phyloP scores from a whole-genome alignment of 345 rosid species.

The Boechera stricta region DNA sequence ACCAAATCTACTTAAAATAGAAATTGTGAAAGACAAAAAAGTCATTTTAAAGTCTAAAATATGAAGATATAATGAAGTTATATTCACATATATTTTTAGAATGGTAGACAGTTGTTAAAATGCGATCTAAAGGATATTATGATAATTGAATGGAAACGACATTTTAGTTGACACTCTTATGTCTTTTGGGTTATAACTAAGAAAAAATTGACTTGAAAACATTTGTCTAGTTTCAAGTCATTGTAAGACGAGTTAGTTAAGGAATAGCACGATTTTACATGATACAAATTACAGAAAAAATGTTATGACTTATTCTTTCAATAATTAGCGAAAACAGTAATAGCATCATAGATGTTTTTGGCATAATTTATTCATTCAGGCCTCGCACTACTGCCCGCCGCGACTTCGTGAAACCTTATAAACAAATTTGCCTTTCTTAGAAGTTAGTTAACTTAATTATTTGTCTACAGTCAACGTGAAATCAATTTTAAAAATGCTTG shows the following conservation, averaged over 20 bases:
- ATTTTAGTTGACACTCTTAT: too few relatives aligned
- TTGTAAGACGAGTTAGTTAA: background rate
- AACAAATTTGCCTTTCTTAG: background rate
- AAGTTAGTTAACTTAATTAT: conserved; percentile 2
- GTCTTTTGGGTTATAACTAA: too few relatives aligned
- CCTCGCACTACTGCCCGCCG: background rate
- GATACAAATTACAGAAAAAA: background rate
- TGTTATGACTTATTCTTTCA: background rate
- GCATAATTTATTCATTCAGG: background rate
- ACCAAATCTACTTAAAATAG: too few relatives aligned
- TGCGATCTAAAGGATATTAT: too few relatives aligned
- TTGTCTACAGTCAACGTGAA: too few relatives aligned
- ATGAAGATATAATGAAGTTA: too few relatives aligned
- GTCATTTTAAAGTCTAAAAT: too few relatives aligned
- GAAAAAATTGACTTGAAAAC: background rate
- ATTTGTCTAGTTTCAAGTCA: background rate
- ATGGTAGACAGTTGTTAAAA: too few relatives aligned
- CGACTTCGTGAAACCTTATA: background rate
- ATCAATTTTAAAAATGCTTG: background rate
- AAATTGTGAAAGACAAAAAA: too few relatives aligned
- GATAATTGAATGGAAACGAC: too few relatives aligned
- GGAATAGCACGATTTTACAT: background rate
- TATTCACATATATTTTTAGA: too few relatives aligned
- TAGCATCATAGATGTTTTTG: background rate
- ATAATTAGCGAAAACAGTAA: background rate